Evolutionary conservation across 2,329 filamentous ascomycete genomes (phyloP).

Genomic region (Sporothrix variecibatus): DNA sequence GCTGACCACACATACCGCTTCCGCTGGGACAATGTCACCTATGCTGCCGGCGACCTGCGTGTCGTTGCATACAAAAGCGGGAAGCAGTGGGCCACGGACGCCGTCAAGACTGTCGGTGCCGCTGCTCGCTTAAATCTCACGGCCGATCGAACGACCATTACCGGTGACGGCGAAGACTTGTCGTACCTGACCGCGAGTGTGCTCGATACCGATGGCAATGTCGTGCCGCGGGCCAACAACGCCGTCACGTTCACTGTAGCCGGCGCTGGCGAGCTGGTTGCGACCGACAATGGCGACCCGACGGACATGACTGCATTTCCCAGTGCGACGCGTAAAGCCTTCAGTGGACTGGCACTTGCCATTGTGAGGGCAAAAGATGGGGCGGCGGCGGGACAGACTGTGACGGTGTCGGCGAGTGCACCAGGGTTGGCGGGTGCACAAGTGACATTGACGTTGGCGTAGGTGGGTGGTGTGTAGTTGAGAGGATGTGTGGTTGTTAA

Average conservation of each 20-base stretch:
- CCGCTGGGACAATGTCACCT: slow-evolving; percentile 54
- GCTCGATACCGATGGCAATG: slow-evolving; percentile 45
- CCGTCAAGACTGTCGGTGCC: slow-evolving; percentile 45
- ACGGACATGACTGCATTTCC: slow-evolving; percentile 48
- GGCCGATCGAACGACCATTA: slow-evolving; percentile 43
- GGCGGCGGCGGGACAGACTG: slow-evolving; percentile 4
- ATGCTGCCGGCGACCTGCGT: slow-evolving; percentile 49
- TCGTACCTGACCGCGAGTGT: slow-evolving; percentile 50
- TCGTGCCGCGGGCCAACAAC: slow-evolving; percentile 47
- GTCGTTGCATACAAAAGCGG: slow-evolving; percentile 54
- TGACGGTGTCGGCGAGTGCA: slow-evolving; percentile 29
- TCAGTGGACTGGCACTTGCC: slow-evolving; percentile 45
- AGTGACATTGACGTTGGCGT: slow-evolving; percentile 24
- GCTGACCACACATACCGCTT: slow-evolving; percentile 48
- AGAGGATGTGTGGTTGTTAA: neutral
- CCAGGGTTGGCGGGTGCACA: slow-evolving; percentile 26
- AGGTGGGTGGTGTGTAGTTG: neutral
- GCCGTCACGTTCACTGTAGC: slow-evolving; percentile 47
- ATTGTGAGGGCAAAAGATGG: slow-evolving; percentile 41
- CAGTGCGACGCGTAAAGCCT: slow-evolving; percentile 43
- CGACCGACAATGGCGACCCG: slow-evolving; percentile 56
- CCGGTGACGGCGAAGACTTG: slow-evolving; percentile 48
- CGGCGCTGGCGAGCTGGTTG: slow-evolving; percentile 48
- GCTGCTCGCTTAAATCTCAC: slow-evolving; percentile 42
- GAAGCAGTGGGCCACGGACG: slow-evolving; percentile 47